Base-by-base conservation (phyloP, 768 basidiomycete genomes). In the Pisolithus microcarpus region DNA sequence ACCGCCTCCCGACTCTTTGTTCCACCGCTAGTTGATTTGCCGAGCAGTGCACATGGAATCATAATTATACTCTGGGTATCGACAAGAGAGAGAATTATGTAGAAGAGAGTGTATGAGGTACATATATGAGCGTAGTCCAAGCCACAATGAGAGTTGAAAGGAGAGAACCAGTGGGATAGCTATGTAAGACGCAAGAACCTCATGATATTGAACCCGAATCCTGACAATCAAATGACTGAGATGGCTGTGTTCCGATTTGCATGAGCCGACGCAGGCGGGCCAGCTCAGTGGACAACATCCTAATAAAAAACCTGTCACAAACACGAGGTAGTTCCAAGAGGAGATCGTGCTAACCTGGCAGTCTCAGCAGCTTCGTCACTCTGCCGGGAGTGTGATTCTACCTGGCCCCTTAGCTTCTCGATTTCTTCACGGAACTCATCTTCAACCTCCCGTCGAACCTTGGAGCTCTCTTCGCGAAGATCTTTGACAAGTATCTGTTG, bases 191-290 rank as follows among this genome's bases (percentile, higher is more conserved):
- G 36, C 34, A 38, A 3, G 31, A 51, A 40, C 39, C 21, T 53
- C 49, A 64, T 55, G 55, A 59, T 46, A 28, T 51, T 31, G 42
- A 23, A 50, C 50, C 52, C 50, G 49, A 28, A 39, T 43, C 54
- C 45, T 55, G 55, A 2, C 43, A 46, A 44, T 56, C 52, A 37
- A 54, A 50, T 34, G 61, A 48, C 28, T 52, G 57, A 43, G 68
- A 57, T 55, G 62, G 58, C 50, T 67, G 70, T 1, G 74, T 70
- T 58, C 78, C 75, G 38, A 70, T 68, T 60, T 79, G 84, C 81
- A 91, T 89, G 38, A 91, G 74, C 57, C 87, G 75, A 61, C 84
- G 75, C 61, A 91, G 68, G 51, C 85, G 75, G 45, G 79, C 76
- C 42, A 90, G 71, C 63, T 90, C 87, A 26, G 72, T 70, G 5